These are phyloP conservation scores for Termitomyces sp. DNA, from an alignment of 768 basidiomycete genomes.

Conservation along the genomic window DNA sequence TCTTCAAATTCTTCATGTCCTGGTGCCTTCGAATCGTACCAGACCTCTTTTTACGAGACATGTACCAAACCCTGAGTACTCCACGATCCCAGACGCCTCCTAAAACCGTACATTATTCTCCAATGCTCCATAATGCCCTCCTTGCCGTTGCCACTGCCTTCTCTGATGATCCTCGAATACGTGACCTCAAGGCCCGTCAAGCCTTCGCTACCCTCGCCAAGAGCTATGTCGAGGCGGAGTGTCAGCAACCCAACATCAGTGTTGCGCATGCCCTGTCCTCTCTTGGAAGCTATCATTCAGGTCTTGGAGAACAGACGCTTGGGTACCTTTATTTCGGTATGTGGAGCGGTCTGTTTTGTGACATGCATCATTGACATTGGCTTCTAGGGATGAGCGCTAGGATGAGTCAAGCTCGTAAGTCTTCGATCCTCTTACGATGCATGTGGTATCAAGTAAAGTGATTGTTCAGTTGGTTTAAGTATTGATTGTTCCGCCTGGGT, in stretches of 20 bases:
- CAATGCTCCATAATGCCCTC: constrained; percentile 69
- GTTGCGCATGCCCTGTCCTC: constrained; percentile 40
- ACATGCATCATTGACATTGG: neutral
- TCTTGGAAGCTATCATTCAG: constrained; percentile 42
- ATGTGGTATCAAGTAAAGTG: neutral
- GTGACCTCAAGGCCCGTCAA: constrained; percentile 37
- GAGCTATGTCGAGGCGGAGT: constrained; percentile 42
- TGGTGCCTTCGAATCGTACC: constrained; percentile 50
- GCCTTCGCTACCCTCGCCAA: constrained; percentile 41
- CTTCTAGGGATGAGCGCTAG: constrained; percentile 51
- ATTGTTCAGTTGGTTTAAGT: constrained; percentile 47
- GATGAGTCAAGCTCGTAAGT: constrained; percentile 57
- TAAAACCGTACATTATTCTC: constrained; percentile 59
- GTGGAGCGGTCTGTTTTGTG: neutral
- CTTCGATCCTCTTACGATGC: neutral
- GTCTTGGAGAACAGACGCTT: constrained; percentile 42
- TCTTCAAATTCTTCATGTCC: constrained; percentile 46
- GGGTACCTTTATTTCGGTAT: constrained; percentile 48
- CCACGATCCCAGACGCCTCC: constrained; percentile 34
- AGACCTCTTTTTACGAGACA: constrained; percentile 45
- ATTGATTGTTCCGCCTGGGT: constrained; percentile 59
- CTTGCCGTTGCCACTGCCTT: constrained; percentile 42
- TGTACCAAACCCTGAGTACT: constrained; percentile 35
- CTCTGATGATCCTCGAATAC: constrained; percentile 39
- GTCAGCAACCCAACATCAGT: constrained; percentile 40